Conservation (phyloP, 139 green algal genomes). For the Deuterostichococcus epilithicus region DNA sequence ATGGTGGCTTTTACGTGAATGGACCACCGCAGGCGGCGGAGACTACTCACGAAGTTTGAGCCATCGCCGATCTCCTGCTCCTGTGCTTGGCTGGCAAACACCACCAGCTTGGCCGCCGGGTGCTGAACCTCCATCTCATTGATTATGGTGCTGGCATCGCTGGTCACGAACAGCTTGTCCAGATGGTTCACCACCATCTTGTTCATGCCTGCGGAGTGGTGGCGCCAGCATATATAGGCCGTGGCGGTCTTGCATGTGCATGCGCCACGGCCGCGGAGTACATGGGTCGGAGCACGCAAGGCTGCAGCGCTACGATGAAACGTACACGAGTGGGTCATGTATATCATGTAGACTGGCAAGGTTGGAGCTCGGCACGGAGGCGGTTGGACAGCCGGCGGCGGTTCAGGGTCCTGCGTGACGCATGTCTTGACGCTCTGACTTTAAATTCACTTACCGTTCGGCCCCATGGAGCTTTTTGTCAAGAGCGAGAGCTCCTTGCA, state of each 20-base stretch:
- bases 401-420: no score
- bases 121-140: constrained; percentile 96
- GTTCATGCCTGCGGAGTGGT: constrained; percentile 91
- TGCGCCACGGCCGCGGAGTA: no score
- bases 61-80: constrained; percentile 95
- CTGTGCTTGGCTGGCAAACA: constrained; percentile 89
- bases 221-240: no score
- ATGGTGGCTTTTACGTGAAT: background rate
- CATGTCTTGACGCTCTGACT: background rate
- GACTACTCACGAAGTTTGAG: constrained; percentile 84
- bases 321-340: no score
- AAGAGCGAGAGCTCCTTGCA: constrained; percentile 93
- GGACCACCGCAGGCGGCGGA: background rate
- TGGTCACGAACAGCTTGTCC: constrained; percentile 98
- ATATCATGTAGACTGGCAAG: no score
- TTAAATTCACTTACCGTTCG: constrained; percentile 71
- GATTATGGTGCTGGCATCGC: constrained; percentile 92
- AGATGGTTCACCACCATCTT: constrained; percentile 99
- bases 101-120: constrained; percentile 93
- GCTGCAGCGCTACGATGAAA: no score
- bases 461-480: constrained; percentile 89
- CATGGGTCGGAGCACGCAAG: no score
- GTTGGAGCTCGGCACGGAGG: no score
- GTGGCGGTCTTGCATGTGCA: no score
- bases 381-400: no score